phyloP scores from a whole-genome alignment of 2,329 filamentous ascomycete genomes.

The Trichothecium roseum region DNA sequence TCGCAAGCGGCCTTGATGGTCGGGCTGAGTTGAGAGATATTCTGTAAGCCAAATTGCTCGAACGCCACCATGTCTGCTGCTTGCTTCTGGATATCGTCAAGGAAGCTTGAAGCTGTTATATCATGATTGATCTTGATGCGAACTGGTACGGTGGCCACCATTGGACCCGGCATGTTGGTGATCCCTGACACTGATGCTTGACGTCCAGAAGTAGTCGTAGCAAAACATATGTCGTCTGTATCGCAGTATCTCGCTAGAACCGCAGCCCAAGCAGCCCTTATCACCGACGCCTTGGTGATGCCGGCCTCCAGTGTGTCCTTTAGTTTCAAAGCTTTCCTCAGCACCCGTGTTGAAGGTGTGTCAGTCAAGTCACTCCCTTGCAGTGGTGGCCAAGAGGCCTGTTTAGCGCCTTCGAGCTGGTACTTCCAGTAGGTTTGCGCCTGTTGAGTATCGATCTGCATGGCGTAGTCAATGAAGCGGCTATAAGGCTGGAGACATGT shows the following conservation, averaged over 20 bases:
- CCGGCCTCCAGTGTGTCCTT: not conserved
- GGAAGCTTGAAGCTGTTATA: not conserved
- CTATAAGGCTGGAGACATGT: conserved; percentile 8
- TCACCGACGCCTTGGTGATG: conserved; percentile 9
- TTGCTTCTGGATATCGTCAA: conserved; percentile 4
- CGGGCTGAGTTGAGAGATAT: conserved; percentile 7
- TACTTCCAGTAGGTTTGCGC: not conserved
- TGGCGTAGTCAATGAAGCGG: conserved; percentile 5
- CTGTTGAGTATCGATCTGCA: not conserved
- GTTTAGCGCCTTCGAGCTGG: conserved; percentile 3
- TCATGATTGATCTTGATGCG: conserved; percentile 1
- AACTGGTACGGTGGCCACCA: conserved; percentile 14
- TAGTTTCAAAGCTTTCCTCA: not conserved
- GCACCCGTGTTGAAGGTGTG: not conserved
- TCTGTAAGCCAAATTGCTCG: conserved; percentile 11
- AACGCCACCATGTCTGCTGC: conserved; percentile 5
- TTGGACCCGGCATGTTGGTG: conserved; percentile 15
- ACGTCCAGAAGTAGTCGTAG: conserved; percentile 16
- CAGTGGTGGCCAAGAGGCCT: conserved; percentile 1
- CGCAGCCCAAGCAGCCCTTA: conserved; percentile 16
- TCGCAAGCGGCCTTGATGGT: conserved; percentile 6
- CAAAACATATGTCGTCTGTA: conserved; percentile 14
- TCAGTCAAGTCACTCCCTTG: not conserved
- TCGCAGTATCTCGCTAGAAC: conserved; percentile 11
- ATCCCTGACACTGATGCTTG: conserved; percentile 14